Base-by-base conservation (phyloP, 305 asterid species). In the Fraxinus nigra region DNA sequence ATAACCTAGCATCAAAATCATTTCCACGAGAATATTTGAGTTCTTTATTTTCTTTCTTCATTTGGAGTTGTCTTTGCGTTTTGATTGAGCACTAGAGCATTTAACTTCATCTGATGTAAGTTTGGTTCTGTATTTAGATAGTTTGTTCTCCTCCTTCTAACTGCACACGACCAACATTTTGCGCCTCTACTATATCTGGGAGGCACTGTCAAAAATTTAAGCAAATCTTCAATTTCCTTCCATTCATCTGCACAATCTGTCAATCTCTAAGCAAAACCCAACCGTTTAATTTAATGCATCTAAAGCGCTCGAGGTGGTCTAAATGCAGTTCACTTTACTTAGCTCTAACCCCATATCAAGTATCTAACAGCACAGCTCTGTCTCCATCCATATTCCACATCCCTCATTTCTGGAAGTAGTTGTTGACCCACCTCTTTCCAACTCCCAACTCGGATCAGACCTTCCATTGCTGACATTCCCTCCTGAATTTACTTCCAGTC, bases 401-500 rank as follows among this genome's bases (percentile, higher is more conserved):
- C 11, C 26, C 65, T 18, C 16, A 40, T 9, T 40, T 40, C 51
- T 40, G 51, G 51, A 40, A 40, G 51, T 40, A 10, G 51, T 40
- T 13, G 51, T 40, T 13, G 14, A 40, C 51, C 51, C 14, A 18
- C 35, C 24, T 24, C 6, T 10, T n/a, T 24, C 83, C 73, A 56
- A 51, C 14, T 6, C 74, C 75, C 61, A 35, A 75, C 46, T 61
- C 69, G 33, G 46, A 2, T 14, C 20, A 46, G 14, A 63, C 3
- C 78, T 40, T 61, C 48, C 28, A 65, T 65, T 26, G 43, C 26
- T 65, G 34, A 38, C 37, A 33, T 30, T 33, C 80, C 85, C 69
- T 48, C 22, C 10, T 20, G 24, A 40, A 48, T 32, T 28, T 70
- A 34, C 14, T 77, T 56, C 51, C 8, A 74, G 18, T 7, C 28